Evolutionary conservation across 1,139 yeast species (phyloP).

Genomic region (Blastobotrys serpentis): DNA sequence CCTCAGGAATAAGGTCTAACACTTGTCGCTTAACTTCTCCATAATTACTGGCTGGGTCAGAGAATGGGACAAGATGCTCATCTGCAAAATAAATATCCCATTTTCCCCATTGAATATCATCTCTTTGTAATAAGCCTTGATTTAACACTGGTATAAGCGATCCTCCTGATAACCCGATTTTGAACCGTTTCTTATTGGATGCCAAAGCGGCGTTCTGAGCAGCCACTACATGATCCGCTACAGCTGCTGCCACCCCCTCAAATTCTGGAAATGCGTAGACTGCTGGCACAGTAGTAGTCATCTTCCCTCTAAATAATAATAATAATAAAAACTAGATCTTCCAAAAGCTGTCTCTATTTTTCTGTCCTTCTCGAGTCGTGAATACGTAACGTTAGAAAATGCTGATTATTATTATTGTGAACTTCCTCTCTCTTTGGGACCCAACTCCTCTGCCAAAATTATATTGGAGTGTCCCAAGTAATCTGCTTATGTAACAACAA

Average conservation of each 20-base stretch:
- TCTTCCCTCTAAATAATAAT: constrained; percentile 32
- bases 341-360: too few relatives aligned
- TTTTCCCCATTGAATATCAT: constrained; percentile 81
- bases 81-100: constrained; percentile 98
- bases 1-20: constrained; percentile 65
- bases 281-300: constrained; percentile 93
- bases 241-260: constrained; percentile 89
- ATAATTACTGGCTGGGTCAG: constrained; percentile 78
- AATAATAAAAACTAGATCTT: too few relatives aligned
- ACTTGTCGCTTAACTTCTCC: constrained; percentile 84
- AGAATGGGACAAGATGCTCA: constrained; percentile 90
- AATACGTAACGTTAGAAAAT: too few relatives aligned
- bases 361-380: too few relatives aligned
- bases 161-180: constrained; percentile 91
- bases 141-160: constrained; percentile 80
- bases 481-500: too few relatives aligned
- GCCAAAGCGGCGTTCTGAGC: constrained; percentile 71
- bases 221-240: constrained; percentile 84
- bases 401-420: too few relatives aligned
- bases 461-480: too few relatives aligned
- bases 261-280: constrained; percentile 89
- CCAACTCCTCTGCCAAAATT: too few relatives aligned
- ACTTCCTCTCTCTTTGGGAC: too few relatives aligned
- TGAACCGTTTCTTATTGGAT: constrained; percentile 54
- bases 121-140: constrained; percentile 75